Conservation (phyloP, 176 grass and related monocot genomes). For the Calamus simplicifolius region DNA sequence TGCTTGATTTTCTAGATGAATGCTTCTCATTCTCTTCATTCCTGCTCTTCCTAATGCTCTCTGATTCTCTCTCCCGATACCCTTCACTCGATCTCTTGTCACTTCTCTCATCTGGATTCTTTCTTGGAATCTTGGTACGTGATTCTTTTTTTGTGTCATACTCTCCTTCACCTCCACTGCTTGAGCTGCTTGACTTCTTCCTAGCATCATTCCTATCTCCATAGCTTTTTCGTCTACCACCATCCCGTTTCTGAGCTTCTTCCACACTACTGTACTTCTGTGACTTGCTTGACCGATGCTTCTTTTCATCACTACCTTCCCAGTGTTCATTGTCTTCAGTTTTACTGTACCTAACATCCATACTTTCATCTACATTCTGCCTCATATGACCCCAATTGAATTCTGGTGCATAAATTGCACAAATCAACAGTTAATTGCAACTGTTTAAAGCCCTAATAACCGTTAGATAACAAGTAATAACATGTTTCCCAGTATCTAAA, state of each 20-base stretch:
- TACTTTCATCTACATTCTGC: slow-evolving; percentile 29
- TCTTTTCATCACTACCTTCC: slow-evolving; percentile 26
- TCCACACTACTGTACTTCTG: slow-evolving; percentile 31
- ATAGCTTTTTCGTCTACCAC: slow-evolving; percentile 20
- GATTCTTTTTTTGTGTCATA: slow-evolving; percentile 33
- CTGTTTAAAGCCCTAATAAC: too few species aligned
- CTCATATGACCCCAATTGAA: slow-evolving; percentile 29
- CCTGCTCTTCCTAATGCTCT: slow-evolving; percentile 36
- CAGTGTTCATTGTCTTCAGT: slow-evolving; percentile 28
- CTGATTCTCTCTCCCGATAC: slow-evolving; percentile 30
- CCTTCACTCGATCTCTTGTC: slow-evolving; percentile 36
- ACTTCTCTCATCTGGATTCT: slow-evolving; percentile 38
- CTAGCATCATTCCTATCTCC: slow-evolving; percentile 20
- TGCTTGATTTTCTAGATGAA: slow-evolving; percentile 26
- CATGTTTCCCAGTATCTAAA: too few species aligned
- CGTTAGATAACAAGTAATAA: too few species aligned
- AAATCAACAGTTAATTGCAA: too few species aligned
- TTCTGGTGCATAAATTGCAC: not conserved
- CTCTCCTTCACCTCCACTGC: slow-evolving; percentile 20
- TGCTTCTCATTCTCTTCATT: slow-evolving; percentile 41
- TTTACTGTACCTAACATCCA: slow-evolving; percentile 21
- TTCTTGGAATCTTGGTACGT: slow-evolving; percentile 44
- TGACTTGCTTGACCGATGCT: slow-evolving; percentile 24
- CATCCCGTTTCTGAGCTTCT: slow-evolving; percentile 31
- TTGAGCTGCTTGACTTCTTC: slow-evolving; percentile 22